These are phyloP conservation scores for barley (Hordeum vulgare) DNA, from an alignment of 176 grass and related monocot species.

Conservation along the genomic window DNA sequence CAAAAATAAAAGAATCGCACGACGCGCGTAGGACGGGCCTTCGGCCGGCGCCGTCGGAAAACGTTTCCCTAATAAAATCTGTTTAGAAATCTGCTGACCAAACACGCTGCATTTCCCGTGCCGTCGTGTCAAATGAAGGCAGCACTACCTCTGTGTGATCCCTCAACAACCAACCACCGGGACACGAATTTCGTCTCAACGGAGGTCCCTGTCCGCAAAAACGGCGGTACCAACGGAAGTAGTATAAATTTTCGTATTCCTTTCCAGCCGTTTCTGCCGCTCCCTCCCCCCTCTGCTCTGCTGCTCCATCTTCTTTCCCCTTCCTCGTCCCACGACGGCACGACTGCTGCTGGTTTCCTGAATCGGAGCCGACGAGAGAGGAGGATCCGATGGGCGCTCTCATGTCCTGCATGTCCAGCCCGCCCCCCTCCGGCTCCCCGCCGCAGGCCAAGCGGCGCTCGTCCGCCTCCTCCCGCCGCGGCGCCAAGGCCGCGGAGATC, in stretches of 20 bases:
- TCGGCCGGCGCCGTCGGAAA: no score
- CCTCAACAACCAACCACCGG: neutral
- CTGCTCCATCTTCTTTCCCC: neutral
- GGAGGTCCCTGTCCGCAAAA: neutral
- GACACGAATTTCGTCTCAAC: neutral
- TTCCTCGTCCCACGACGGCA: neutral
- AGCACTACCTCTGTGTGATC: neutral
- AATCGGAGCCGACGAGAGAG: neutral
- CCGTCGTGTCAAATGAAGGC: neutral
- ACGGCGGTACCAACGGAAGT: neutral
- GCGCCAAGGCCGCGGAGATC: conserved; percentile 42
- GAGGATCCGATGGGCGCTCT: conserved; percentile 47
- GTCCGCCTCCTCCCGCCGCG: conserved; percentile 22
- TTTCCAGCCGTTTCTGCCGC: conserved; percentile 42
- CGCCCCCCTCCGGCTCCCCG: conserved; percentile 1
- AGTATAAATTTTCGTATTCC: conserved; percentile 46
- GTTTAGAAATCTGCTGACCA: neutral
- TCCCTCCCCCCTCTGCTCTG: neutral
- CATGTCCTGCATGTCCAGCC: conserved; percentile 60
- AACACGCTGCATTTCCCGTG: neutral
- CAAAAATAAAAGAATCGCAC: no score
- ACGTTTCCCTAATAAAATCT: no score
- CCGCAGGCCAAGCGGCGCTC: conserved; percentile 28
- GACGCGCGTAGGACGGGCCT: no score
- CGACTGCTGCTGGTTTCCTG: neutral